Evolutionary conservation across 352 stramenopile genomes (phyloP).

Genomic region (Pythium angustatum): DNA sequence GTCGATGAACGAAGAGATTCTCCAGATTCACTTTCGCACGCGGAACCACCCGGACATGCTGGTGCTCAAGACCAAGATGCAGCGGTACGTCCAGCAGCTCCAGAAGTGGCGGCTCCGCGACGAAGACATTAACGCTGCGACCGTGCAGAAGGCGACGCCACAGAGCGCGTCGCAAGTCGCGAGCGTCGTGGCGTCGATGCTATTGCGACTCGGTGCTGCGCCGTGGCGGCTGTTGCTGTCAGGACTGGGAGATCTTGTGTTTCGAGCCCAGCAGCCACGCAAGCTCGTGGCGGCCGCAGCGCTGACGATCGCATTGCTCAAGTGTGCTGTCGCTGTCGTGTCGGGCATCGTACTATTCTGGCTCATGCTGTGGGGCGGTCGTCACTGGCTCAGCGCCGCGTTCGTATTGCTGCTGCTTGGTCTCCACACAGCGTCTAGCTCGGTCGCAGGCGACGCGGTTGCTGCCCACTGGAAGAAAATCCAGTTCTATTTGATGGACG

Average conservation of each 20-base stretch:
- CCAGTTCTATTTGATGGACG: slow-evolving; percentile 78
- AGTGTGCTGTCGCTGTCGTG: slow-evolving; percentile 41
- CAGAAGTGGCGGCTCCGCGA: slow-evolving; percentile 65
- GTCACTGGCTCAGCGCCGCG: slow-evolving; percentile 36
- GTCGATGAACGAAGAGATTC: slow-evolving; percentile 80
- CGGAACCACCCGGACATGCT: slow-evolving; percentile 71
- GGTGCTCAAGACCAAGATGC: slow-evolving; percentile 68
- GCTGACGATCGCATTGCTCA: slow-evolving; percentile 33
- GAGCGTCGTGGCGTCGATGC: slow-evolving; percentile 41
- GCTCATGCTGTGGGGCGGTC: slow-evolving; percentile 31
- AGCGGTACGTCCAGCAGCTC: slow-evolving; percentile 54
- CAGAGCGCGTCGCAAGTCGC: slow-evolving; percentile 49
- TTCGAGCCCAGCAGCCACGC: slow-evolving; percentile 32
- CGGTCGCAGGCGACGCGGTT: slow-evolving; percentile 43
- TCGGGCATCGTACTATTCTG: slow-evolving; percentile 39
- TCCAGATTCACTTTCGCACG: slow-evolving; percentile 78
- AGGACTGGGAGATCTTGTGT: slow-evolving; percentile 56
- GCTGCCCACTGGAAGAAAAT: slow-evolving; percentile 67
- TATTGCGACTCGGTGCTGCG: slow-evolving; percentile 43
- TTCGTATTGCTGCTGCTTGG: slow-evolving; percentile 37
- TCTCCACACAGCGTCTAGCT: slow-evolving; percentile 38
- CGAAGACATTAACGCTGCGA: slow-evolving; percentile 70
- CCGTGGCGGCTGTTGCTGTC: slow-evolving; percentile 50
- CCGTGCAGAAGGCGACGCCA: slow-evolving; percentile 40
- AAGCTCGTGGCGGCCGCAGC: slow-evolving; percentile 34